Evolutionary conservation across 176 grass and related monocot species (phyloP).

Genomic region (Musa beccarii): DNA sequence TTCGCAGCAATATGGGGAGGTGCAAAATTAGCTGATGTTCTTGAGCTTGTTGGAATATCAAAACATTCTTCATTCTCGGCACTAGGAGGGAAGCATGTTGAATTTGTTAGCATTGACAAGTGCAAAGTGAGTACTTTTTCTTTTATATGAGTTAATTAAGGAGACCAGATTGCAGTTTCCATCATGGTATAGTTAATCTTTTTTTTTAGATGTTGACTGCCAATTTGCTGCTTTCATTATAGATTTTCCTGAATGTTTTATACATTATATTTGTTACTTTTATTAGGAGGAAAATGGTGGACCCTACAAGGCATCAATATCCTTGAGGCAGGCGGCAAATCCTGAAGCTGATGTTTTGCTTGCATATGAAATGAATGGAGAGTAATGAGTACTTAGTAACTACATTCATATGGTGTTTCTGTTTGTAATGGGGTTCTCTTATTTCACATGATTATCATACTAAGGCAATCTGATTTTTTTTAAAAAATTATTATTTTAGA

Average conservation of each 20-base stretch:
- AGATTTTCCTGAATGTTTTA: not conserved
- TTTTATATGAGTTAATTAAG: not conserved
- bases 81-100: conserved; percentile 20
- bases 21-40: conserved; percentile 22
- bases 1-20: conserved; percentile 21
- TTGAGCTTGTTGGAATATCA: conserved; percentile 17
- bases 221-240: not conserved
- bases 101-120: conserved; percentile 19
- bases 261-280: conserved; percentile 4
- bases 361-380: conserved; percentile 99
- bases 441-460: conserved; percentile 1
- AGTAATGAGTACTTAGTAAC: conserved; percentile 31
- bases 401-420: not conserved
- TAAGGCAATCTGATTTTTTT: not conserved
- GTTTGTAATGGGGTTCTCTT: not conserved
- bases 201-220: not conserved
- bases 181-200: not conserved
- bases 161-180: not conserved
- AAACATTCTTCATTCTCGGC: not conserved
- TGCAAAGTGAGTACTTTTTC: conserved; percentile 12
- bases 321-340: conserved; percentile 70
- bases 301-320: conserved; percentile 93
- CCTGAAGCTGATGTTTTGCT: conserved; percentile 95
- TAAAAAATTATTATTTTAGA: no score
- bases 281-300: conserved; percentile 94